These are phyloP conservation scores for Penicillium sclerotiorum DNA, from an alignment of 2,329 filamentous ascomycete species.

Conservation along the genomic window DNA sequence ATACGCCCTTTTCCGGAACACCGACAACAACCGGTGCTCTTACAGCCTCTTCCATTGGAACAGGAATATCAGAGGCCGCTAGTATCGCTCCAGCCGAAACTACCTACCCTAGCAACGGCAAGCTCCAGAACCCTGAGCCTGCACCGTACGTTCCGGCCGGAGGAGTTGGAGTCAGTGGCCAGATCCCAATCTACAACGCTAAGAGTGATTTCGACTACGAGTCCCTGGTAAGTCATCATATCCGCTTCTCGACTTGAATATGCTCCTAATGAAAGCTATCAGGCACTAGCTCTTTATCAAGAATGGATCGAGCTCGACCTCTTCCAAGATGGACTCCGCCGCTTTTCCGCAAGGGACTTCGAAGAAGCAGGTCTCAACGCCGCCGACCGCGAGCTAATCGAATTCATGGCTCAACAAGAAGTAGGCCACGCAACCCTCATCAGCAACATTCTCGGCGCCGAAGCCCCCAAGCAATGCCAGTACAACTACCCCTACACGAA, in stretches of 20 bases:
- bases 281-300: slow-evolving; percentile 72
- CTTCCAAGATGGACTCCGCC: slow-evolving; percentile 74
- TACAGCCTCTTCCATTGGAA: slow-evolving; percentile 51
- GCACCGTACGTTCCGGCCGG: slow-evolving; percentile 73
- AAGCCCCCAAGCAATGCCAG: slow-evolving; percentile 72
- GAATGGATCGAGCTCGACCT: slow-evolving; percentile 85
- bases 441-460: slow-evolving; percentile 72
- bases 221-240: slow-evolving; percentile 57
- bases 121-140: slow-evolving; percentile 66
- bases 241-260: not conserved
- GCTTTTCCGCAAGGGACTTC: slow-evolving; percentile 71
- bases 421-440: slow-evolving; percentile 75
- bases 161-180: slow-evolving; percentile 75
- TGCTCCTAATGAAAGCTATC: not conserved
- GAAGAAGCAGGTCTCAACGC: slow-evolving; percentile 66
- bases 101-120: slow-evolving; percentile 71
- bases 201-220: slow-evolving; percentile 83
- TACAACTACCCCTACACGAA: slow-evolving; percentile 81
- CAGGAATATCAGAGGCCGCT: slow-evolving; percentile 57
- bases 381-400: slow-evolving; percentile 70
- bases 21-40: slow-evolving; percentile 71
- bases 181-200: slow-evolving; percentile 72
- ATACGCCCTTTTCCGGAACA: slow-evolving; percentile 69
- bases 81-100: slow-evolving; percentile 65
- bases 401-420: slow-evolving; percentile 79